Evolutionary conservation across 192 early-diverging fungal species (phyloP).

Genomic region (Backusella macrospora): DNA sequence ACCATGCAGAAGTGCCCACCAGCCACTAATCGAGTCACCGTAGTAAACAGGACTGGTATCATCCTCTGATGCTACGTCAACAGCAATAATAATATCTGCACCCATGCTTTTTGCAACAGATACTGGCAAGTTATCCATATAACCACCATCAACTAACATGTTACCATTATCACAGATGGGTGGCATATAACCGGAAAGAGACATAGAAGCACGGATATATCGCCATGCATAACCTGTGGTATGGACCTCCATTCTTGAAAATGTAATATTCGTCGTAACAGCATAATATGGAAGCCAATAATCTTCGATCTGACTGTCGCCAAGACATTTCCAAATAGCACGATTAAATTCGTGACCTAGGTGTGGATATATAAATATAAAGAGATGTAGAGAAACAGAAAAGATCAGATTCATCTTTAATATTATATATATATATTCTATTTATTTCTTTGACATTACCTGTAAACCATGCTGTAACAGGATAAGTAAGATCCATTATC

Average conservation of each 20-base stretch:
- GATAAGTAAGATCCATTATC: conserved; percentile 93
- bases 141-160: conserved; percentile 98
- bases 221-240: conserved; percentile 95
- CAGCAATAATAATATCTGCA: conserved; percentile 89
- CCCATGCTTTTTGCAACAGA: conserved; percentile 72
- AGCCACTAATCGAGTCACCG: conserved; percentile 92
- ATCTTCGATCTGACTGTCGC: conserved; percentile 94
- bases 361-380: conserved; percentile 15
- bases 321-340: conserved; percentile 93
- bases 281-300: conserved; percentile 97
- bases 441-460: conserved; percentile 42
- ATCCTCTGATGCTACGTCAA: conserved; percentile 92
- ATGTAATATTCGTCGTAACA: conserved; percentile 95
- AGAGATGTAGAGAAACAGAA: neutral
- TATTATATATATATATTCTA: neutral
- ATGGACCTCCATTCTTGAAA: conserved; percentile 92
- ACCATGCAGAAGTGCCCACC: conserved; percentile 82
- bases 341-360: conserved; percentile 94
- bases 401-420: neutral
- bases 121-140: conserved; percentile 97
- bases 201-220: conserved; percentile 98
- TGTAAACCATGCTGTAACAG: conserved; percentile 87
- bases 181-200: conserved; percentile 91
- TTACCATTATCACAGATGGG: conserved; percentile 96
- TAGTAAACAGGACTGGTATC: conserved; percentile 92